Base-by-base conservation (phyloP, 2,329 filamentous ascomycete genomes). In the Sporothrix sp. region DNA sequence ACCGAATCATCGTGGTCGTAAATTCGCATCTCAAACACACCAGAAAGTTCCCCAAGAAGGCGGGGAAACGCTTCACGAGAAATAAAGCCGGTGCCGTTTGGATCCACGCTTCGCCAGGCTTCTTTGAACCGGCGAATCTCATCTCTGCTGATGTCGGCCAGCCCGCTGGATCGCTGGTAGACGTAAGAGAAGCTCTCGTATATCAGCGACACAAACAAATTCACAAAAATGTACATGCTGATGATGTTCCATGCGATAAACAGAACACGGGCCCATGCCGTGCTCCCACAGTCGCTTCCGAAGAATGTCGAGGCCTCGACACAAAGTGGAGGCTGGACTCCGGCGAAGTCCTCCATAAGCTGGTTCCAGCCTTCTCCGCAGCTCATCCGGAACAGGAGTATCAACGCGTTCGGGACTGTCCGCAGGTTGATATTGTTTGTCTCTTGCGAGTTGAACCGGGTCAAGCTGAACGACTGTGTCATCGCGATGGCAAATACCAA, bases 181-280 rank as follows among this genome's bases (percentile, higher is more conserved):
- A 98, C 93, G 62, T 98, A 98, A 65, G 89, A 95, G 75, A 98
- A 98, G 68, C 90, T 97, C 71, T 98, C 93, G 69, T 94, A 98
- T 59, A 98, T 98, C 65, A 98, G 81, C 44, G 93, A 98, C 53
- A 98, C 91, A 66, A 98, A 98, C 63, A 98, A 71, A 62, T 91
- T 96, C 63, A 97, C 91, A 62, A 98, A 98, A 61, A 98, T 95
- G 69, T 98, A 98, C 93, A 98, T 98, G 85, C 91, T 97, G 67
- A 98, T 78, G 61, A 98, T 91, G 71, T 98, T 98, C 93, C 93
- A 98, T 4, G 85, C 81, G 52, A 97, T 89, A 71, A 98, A 98
- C 9, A 98, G 73, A 30, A 82, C 80, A 47, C 89, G 78, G 7
- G 93, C 89, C 89, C 93, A 98, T 35, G 81, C 78, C 46, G 82